phyloP scores from a whole-genome alignment of 2,329 filamentous ascomycete species.

The Fusarium nematophilum region DNA sequence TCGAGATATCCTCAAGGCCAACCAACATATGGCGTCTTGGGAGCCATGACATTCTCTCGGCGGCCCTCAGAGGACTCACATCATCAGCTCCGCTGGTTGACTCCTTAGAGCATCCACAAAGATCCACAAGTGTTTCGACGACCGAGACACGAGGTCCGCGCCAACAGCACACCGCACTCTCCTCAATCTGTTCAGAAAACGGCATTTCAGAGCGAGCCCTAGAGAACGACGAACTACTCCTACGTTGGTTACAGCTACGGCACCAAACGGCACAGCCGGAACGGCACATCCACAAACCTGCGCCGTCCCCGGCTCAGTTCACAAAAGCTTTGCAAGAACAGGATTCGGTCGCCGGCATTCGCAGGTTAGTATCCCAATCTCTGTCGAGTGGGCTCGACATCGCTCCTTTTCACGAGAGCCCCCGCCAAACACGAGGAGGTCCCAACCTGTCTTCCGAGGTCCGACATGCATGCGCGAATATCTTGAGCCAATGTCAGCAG shows the following conservation, averaged over 20 bases:
- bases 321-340: constrained; percentile 35
- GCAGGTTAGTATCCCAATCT: constrained; percentile 47
- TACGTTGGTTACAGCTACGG: constrained; percentile 52
- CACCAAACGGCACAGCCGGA: constrained; percentile 24
- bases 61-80: constrained; percentile 48
- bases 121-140: constrained; percentile 8
- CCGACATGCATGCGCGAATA: constrained; percentile 39
- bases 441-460: constrained; percentile 33
- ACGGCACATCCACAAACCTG: constrained; percentile 1
- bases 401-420: constrained; percentile 25
- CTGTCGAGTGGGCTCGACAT: constrained; percentile 39
- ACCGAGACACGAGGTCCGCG: constrained; percentile 11
- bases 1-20: constrained; percentile 39
- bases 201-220: constrained; percentile 28
- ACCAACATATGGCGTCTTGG: constrained; percentile 53
- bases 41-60: constrained; percentile 57
- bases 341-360: constrained; percentile 43
- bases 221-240: constrained; percentile 46
- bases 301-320: constrained; percentile 28
- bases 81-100: constrained; percentile 22
- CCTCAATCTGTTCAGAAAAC: constrained; percentile 35
- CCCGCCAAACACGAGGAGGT: neutral
- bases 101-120: constrained; percentile 18
- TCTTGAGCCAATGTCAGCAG: constrained; percentile 22
- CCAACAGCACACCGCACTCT: constrained; percentile 21